Base-by-base conservation (phyloP, 2,329 filamentous ascomycete genomes). In the Reticulascus tulasneorum region DNA sequence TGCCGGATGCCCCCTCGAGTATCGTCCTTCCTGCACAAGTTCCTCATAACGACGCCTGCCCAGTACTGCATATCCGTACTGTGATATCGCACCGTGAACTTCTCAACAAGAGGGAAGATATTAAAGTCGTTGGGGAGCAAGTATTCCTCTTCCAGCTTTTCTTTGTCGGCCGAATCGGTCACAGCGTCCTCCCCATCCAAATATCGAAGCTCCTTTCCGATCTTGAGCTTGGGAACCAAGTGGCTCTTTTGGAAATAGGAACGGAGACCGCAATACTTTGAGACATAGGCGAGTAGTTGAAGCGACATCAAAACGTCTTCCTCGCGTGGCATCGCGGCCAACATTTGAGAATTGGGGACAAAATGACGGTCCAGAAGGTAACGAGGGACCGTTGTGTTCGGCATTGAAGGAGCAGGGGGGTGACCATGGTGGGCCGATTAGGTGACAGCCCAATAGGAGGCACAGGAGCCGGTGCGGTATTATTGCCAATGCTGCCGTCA, bases 31-130 rank as follows among this genome's bases (percentile, higher is more conserved):
- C 93, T 86, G 71, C 93, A 98, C 32, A 98, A 77, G 58, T 98
- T 98, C 47, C 93, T 79, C 93, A 98, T 98, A 29, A 98, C 93
- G 12, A 98, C 93, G 44, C 91, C 93, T 13, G 93, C 93, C 93
- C 93, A 98, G 67, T 98, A 98, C 61, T 96, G 91, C 93, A 98
- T 98, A 58, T 96, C 90, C 41, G 88, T 86, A 47, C 86, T 89
- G 63, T 96, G 88, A 56, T 96, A 89, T 47, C 93, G 82, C 20
- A 96, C 87, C 5, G 93, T 98, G 59, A 97, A 98, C 62, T 96
- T 97, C 63, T 98, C 93, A 30, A 98, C 93, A 23, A 98, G 71
- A 3, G 93, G 93, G 64, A 98, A 98, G 48, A 98, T 94, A 63
- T 98, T 98, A 65, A 94, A 91, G 60, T 97, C 88, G 55, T 97